Base-by-base conservation (phyloP, 169 alveolate genomes). In the Plasmodium sp. region DNA sequence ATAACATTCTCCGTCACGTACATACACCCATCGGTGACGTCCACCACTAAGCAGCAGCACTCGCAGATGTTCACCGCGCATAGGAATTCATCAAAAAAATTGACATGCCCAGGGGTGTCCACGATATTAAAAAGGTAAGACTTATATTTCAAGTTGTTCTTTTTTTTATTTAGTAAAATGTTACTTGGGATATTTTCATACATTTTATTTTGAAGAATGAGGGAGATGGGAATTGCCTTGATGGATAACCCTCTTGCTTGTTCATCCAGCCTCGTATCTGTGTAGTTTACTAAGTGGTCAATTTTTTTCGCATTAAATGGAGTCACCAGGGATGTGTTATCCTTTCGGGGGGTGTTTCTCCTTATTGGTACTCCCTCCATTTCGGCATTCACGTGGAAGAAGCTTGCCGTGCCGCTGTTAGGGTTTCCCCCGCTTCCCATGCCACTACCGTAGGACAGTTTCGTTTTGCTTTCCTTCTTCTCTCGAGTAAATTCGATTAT, bases 101-200 rank as follows among this genome's bases (percentile, higher is more conserved):
- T 98, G 3, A 99, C 99, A 95, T 99, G 99, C 12, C 99, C 99
- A 4, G 99, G 99, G 0, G 99, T 98, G 83, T 99, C 99, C 82
- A 98, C 97, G 22, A 98, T 90, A 92, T 99, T 98, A 54, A 98
- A 97, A n/a, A 98, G 75, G 67, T 95, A 96, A 0, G 98, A 96
- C 48, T 96, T 96, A 95, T 81, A 93, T 67, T 93, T 96, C 41
- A 84, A 41, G 41, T 67, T 84, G 12, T 81, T 84, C 12, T 80
- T 45, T n/a, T 93, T 81, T 56, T 81, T 93, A 48, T 95, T 96
- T 2, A 96, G 92, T n/a, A 95, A 95, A 72, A 96, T 97, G 71
- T 96, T 77, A 84, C 48, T 81, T 80, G 93, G 92, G n/a, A 97
- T 92, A 67, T 90, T 27, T 12, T 95, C 96, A 33, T 84, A 75